These are phyloP conservation scores for Sanghuangporus baumii DNA, from an alignment of 1,284 basidiomycete genomes.

Conservation along the genomic window DNA sequence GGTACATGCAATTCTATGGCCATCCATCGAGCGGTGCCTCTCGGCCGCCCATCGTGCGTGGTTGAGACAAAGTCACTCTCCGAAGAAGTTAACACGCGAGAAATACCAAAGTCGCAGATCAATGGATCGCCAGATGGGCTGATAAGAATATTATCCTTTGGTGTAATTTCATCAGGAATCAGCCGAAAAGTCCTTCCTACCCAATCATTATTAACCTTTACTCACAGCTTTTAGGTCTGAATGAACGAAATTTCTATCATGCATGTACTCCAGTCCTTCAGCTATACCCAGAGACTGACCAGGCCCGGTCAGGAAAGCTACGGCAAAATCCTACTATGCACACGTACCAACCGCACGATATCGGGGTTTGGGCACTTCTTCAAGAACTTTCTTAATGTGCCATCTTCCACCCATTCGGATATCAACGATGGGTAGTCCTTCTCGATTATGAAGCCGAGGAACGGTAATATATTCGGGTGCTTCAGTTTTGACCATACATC, in stretches of 20 bases:
- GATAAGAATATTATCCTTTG: conserved; percentile 8
- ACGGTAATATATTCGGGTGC: conserved; percentile 7
- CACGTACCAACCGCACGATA: not conserved
- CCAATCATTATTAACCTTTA: not conserved
- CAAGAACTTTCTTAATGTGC: not conserved
- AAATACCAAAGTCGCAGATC: conserved; percentile 8
- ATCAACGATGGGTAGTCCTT: not conserved
- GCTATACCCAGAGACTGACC: conserved; percentile 2
- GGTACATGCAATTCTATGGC: conserved; percentile 1
- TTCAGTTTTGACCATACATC: conserved; percentile 12
- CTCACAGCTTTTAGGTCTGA: conserved; percentile 10
- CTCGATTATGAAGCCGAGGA: conserved; percentile 9
- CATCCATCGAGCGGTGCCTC: conserved; percentile 12
- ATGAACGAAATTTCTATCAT: conserved; percentile 1
- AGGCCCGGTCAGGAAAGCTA: not conserved
- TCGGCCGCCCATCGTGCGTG: not conserved
- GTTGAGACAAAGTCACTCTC: not conserved
- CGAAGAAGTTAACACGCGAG: not conserved
- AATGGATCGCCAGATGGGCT: not conserved
- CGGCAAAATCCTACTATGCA: not conserved
- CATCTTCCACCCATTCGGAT: conserved; percentile 11
- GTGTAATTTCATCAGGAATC: not conserved
- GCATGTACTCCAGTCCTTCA: conserved; percentile 9
- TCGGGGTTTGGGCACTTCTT: not conserved
- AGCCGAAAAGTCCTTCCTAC: not conserved